These are phyloP conservation scores for Penicillium sp. DNA, from an alignment of 2,329 filamentous ascomycete species.

Conservation along the genomic window DNA sequence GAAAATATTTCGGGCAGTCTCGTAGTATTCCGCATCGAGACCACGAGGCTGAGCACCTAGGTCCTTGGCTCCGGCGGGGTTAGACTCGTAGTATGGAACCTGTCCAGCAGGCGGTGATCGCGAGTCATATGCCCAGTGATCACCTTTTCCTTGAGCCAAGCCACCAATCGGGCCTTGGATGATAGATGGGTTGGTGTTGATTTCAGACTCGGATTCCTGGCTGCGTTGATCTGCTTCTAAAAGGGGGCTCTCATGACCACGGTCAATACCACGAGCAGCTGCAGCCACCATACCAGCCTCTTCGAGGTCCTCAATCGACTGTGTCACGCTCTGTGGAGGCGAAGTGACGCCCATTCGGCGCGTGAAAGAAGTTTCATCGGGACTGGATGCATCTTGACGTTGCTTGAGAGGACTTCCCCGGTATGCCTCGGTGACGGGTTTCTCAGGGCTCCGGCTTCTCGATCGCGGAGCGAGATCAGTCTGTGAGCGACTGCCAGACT, in stretches of 20 bases:
- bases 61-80: slow-evolving; percentile 56
- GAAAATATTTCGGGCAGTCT: slow-evolving; percentile 45
- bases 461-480: slow-evolving; percentile 33
- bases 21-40: slow-evolving; percentile 64
- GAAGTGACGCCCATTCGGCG: slow-evolving; percentile 47
- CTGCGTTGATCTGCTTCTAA: slow-evolving; percentile 70
- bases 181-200: slow-evolving; percentile 81
- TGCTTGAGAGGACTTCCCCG: slow-evolving; percentile 50
- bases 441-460: slow-evolving; percentile 31
- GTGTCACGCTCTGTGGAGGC: slow-evolving; percentile 56
- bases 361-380: slow-evolving; percentile 40
- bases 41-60: slow-evolving; percentile 56
- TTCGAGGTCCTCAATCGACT: slow-evolving; percentile 46
- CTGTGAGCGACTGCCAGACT: slow-evolving; percentile 48
- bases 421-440: slow-evolving; percentile 23
- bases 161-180: slow-evolving; percentile 72
- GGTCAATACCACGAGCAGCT: slow-evolving; percentile 67
- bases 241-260: slow-evolving; percentile 68
- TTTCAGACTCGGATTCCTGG: slow-evolving; percentile 57
- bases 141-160: slow-evolving; percentile 46
- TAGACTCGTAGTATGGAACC: slow-evolving; percentile 33
- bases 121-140: slow-evolving; percentile 58
- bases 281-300: slow-evolving; percentile 62
- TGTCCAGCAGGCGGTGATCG: slow-evolving; percentile 51
- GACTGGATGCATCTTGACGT: slow-evolving; percentile 36